Conservation (phyloP, 306 rosid species). For the Hippophae gyantsensis region DNA sequence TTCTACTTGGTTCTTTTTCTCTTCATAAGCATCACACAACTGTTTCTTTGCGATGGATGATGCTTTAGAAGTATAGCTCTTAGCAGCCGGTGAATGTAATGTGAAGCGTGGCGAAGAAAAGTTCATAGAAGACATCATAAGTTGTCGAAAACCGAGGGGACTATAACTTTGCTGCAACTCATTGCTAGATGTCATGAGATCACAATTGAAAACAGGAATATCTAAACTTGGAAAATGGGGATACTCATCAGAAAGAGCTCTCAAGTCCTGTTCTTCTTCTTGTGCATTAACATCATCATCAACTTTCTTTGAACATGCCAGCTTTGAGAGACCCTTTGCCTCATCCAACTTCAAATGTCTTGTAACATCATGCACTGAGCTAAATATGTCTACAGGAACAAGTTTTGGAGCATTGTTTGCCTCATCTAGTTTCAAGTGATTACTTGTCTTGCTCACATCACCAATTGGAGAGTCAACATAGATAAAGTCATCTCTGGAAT, state of each 20-base stretch:
- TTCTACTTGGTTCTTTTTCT: slow-evolving; percentile 51
- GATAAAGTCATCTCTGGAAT: slow-evolving; percentile 35
- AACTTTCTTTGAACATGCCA: background rate
- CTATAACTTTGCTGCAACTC: slow-evolving; percentile 92
- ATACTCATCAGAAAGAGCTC: slow-evolving; percentile 68
- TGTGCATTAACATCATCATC: slow-evolving; percentile 31
- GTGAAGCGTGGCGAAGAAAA: slow-evolving; percentile 17
- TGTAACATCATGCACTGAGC: slow-evolving; percentile 4
- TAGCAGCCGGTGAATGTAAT: slow-evolving; percentile 36
- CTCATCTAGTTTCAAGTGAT: slow-evolving; percentile 36
- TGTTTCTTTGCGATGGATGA: slow-evolving; percentile 83
- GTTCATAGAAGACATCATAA: slow-evolving; percentile 74
- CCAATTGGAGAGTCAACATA: slow-evolving; percentile 37
- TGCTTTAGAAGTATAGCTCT: slow-evolving; percentile 50
- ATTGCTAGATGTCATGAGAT: slow-evolving; percentile 61
- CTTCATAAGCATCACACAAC: slow-evolving; percentile 57
- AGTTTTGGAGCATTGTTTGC: slow-evolving; percentile 42
- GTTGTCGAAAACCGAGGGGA: slow-evolving; percentile 90
- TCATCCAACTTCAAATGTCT: slow-evolving; percentile 17
- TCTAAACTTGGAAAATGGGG: slow-evolving; percentile 89
- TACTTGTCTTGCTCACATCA: slow-evolving; percentile 21
- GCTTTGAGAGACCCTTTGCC: background rate
- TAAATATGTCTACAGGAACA: slow-evolving; percentile 60
- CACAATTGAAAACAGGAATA: slow-evolving; percentile 84
- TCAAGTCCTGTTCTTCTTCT: slow-evolving; percentile 44